Base-by-base conservation (phyloP, 2,329 filamentous ascomycete species). In the Phaeosphaeriaceae sp. region DNA sequence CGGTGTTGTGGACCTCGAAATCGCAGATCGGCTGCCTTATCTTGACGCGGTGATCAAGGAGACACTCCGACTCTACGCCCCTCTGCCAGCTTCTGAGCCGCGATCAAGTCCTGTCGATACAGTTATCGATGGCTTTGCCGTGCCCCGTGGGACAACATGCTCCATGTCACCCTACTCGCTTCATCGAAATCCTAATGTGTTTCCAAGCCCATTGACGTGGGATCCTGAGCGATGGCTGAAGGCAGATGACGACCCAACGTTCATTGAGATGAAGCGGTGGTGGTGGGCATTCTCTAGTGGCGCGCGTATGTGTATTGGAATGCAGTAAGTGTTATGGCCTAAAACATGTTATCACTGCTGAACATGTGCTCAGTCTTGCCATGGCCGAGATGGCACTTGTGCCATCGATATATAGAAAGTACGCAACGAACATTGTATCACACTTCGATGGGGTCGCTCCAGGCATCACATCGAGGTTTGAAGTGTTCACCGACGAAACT, bases 31-130 rank as follows among this genome's bases (percentile, higher is more conserved):
- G 18, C 68, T 79, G 13, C 63, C 67, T 0, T 82, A 77, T 49
- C 63, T 82, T 0, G 71, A 80, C 38, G 79, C 79, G 1, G 67
- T 82, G 1, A 74, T 83, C 54, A 80, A 79, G 37, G 81, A 83
- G 58, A 79, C 79, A 0, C 56, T 82, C 3, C 64, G 79, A 1
- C 63, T 83, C 0, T 79, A 80, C 37, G 74, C 79, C 9, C 80
- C 81, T 0, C 69, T 83, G 6, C 81, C 82, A 0, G 78, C 78
- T 18, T 79, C 76, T 0, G 75, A 83, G 42, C 81, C 81, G 6
- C 73, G 81, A 4, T 76, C 73, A 26, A 63, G 73, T 3, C 67
- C 68, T 0, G 39, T 51, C 0, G 72, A 73, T 28, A 70, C 67
- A 1, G 50, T 60, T 0, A 75, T 80, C 33, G 68, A 74, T 56